Base-by-base conservation (phyloP, 2,329 filamentous ascomycete genomes). In the Colletotrichum sp. region DNA sequence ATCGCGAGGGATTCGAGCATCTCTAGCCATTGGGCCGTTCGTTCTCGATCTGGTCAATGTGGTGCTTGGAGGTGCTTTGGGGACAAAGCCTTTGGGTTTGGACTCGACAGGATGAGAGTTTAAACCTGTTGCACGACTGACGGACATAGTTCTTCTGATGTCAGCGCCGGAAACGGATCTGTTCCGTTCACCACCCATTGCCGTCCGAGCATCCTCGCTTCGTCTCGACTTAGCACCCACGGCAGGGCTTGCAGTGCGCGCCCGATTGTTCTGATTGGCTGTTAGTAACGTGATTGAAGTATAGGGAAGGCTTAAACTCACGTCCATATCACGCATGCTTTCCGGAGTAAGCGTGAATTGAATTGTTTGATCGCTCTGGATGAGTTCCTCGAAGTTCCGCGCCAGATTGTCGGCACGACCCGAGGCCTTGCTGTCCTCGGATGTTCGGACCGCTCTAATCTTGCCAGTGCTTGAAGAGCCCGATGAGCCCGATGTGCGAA, bases 321-420 rank as follows among this genome's bases (percentile, higher is more conserved):
- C 75, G 62, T 44, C 72, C 80, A 95, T 92, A 78, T 95, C 91
- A 76, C 94, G 93, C 90, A 96, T 95, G 79, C 90, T 95, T 81
- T 94, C 92, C 0, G 95, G 95, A 0, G 95, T 97, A 32, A 96
- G 88, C 3, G 95, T 96, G 82, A 94, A 96, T 80, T 95, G 95
- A 59, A 96, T 93, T 2, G 95, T 96, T 81, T 96, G 92, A 79
- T 95, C 93, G 83, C 95, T 96, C 72, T 95, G 92, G 77, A 97
- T 96, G 67, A 96, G 88, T 79, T 96, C 90, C 81, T 97, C 95
- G 80, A 97, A 93, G 79, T 94, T 92, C 63, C 90, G 91, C 12
- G 91, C 90, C 65, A 93, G 91, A 74, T 93, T 91, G 62, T 91
- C 90, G 8, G 87, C 85, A 8, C 86, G 87, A 72, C 81, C 88